Conservation (phyloP, 768 basidiomycete genomes). For the Omphalotus guepiniiformis region DNA sequence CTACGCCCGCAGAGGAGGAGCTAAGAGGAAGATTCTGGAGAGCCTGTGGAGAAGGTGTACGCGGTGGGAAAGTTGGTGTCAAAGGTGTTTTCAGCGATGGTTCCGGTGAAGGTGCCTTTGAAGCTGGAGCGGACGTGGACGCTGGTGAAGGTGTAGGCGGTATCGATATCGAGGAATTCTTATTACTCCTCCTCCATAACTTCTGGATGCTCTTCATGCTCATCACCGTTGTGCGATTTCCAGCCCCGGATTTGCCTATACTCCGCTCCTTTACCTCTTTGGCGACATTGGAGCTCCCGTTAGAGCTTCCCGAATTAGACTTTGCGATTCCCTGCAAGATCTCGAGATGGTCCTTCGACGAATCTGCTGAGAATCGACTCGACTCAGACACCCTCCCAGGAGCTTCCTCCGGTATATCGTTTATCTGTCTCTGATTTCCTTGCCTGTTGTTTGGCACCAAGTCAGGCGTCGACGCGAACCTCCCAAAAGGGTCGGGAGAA, state of each 20-base stretch:
- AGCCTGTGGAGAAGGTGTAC: constrained; percentile 17
- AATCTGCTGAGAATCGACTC: constrained; percentile 79
- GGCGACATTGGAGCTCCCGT: not conserved
- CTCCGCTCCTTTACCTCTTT: constrained; percentile 10
- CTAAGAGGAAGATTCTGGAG: constrained; percentile 5
- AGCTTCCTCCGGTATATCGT: constrained; percentile 19
- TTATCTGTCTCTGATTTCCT: not conserved
- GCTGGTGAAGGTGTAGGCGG: constrained; percentile 21
- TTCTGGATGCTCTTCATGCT: constrained; percentile 71
- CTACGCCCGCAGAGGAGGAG: too few relatives aligned
- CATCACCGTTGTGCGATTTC: constrained; percentile 54
- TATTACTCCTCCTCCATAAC: constrained; percentile 74
- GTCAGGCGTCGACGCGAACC: constrained; percentile 53
- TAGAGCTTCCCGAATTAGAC: not conserved
- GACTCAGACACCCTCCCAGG: constrained; percentile 26
- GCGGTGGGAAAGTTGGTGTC: constrained; percentile 28
- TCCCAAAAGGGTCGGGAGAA: constrained; percentile 81
- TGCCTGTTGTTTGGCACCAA: not conserved
- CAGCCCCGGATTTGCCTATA: too few relatives aligned
- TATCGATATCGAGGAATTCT: constrained; percentile 30
- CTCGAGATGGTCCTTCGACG: constrained; percentile 35
- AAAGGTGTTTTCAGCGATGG: constrained; percentile 27
- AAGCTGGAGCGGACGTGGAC: constrained; percentile 29
- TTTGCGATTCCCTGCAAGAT: not conserved
- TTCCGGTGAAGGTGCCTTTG: constrained; percentile 32